phyloP scores from a whole-genome alignment of 495 filamentous ascomycete genomes.

The Chaetomium cochliodes region DNA sequence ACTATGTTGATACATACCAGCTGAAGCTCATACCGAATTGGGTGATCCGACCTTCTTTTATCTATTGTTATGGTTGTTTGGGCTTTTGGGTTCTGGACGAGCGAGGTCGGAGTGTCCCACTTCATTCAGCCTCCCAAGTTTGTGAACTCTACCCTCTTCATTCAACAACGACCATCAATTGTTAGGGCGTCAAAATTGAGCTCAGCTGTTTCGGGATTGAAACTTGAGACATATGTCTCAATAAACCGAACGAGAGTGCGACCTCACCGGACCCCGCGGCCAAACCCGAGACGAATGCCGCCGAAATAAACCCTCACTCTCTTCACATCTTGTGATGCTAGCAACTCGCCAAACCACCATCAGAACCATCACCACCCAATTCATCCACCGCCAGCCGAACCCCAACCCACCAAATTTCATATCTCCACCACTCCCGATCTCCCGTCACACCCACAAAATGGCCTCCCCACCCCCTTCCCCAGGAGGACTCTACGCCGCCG shows the following conservation, averaged over 20 bases:
- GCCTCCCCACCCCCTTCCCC: conserved; percentile 8
- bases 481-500: conserved; percentile 34
- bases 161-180: no score
- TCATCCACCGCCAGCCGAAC: background rate
- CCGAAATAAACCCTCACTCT: background rate
- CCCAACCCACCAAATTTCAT: background rate
- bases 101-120: no score
- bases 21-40: no score
- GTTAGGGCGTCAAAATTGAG: no score
- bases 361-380: background rate
- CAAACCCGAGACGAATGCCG: conserved; percentile 1
- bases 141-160: no score
- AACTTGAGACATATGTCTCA: background rate
- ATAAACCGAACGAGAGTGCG: no score
- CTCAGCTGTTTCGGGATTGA: background rate
- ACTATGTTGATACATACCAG: no score
- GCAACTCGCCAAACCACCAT: background rate
- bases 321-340: background rate
- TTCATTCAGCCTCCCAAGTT: no score
- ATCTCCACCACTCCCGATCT: background rate
- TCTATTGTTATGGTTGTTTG: no score
- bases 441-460: conserved; percentile 18
- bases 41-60: no score
- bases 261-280: background rate
- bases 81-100: no score